Conservation (phyloP, 1,139 yeast genomes). For the Nakaseomyces sp. region DNA sequence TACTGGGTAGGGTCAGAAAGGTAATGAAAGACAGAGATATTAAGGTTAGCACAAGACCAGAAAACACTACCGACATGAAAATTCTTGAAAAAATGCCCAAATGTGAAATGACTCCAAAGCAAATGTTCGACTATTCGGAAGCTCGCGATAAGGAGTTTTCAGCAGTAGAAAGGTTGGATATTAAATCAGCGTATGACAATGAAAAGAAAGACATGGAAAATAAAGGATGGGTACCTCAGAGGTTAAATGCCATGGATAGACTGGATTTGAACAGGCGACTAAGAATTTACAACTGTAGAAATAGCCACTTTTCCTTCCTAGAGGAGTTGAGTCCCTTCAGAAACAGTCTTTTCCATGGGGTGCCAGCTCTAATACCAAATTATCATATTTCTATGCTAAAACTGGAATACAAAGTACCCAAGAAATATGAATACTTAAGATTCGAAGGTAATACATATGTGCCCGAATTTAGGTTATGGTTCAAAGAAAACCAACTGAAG, state of each 20-base stretch:
- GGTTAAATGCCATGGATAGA: slow-evolving; percentile 14
- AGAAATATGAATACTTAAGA: slow-evolving; percentile 7
- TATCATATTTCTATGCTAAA: neutral
- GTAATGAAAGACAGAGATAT: neutral
- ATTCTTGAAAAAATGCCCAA: neutral
- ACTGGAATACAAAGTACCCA: neutral
- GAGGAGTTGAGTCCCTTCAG: slow-evolving; percentile 40
- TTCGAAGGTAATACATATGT: slow-evolving; percentile 21
- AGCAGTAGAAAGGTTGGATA: neutral
- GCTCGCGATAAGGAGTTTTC: neutral
- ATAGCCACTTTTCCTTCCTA: slow-evolving; percentile 41
- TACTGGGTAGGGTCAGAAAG: neutral
- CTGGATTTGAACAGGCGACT: slow-evolving; percentile 21
- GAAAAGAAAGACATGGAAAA: neutral
- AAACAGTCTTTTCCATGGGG: slow-evolving; percentile 47
- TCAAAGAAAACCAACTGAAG: slow-evolving; percentile 13
- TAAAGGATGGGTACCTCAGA: neutral
- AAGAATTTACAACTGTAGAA: slow-evolving; percentile 40
- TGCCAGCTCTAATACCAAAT: slow-evolving; percentile 40
- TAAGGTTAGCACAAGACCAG: neutral
- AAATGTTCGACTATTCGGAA: neutral
- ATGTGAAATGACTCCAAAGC: slow-evolving; percentile 2
- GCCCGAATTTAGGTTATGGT: slow-evolving; percentile 27
- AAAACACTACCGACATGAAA: neutral
- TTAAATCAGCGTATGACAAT: neutral